phyloP scores from a whole-genome alignment of 148 eudicot genomes.

The Silene latifolia region DNA sequence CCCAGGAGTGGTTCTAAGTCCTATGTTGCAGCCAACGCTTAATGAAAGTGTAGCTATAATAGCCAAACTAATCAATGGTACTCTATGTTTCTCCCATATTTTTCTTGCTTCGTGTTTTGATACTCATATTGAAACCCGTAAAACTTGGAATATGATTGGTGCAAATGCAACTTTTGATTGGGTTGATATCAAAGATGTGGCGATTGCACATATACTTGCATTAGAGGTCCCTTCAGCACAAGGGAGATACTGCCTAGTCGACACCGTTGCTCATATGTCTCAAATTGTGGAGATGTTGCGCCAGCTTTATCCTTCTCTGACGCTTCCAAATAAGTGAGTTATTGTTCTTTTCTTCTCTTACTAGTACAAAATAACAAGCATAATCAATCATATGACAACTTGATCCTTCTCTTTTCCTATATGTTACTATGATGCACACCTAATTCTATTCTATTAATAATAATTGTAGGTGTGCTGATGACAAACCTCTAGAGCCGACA shows the following conservation, averaged over 20 bases:
- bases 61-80: slow-evolving; percentile 20
- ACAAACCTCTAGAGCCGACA: slow-evolving; percentile 37
- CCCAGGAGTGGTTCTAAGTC: slow-evolving; percentile 36
- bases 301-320: slow-evolving; percentile 34
- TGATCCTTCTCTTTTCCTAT: too few species aligned
- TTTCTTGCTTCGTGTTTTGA: not conserved
- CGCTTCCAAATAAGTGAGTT: slow-evolving; percentile 37
- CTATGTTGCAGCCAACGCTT: slow-evolving; percentile 30
- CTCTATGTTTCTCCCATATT: too few species aligned
- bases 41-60: slow-evolving; percentile 18
- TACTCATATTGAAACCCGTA: too few species aligned
- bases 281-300: slow-evolving; percentile 27
- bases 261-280: slow-evolving; percentile 15
- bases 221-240: slow-evolving; percentile 41
- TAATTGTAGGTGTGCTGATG: slow-evolving; percentile 52
- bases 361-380: too few species aligned
- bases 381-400: too few species aligned
- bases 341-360: not conserved
- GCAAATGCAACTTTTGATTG: not conserved
- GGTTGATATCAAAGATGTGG: slow-evolving; percentile 51
- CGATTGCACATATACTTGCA: slow-evolving; percentile 38
- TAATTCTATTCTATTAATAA: not conserved
- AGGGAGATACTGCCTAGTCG: slow-evolving; percentile 45
- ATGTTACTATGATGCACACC: too few species aligned
- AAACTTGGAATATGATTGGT: not conserved